These are phyloP conservation scores for Monilinia fructicola DNA, from an alignment of 2,329 filamentous ascomycete species.

Conservation along the genomic window DNA sequence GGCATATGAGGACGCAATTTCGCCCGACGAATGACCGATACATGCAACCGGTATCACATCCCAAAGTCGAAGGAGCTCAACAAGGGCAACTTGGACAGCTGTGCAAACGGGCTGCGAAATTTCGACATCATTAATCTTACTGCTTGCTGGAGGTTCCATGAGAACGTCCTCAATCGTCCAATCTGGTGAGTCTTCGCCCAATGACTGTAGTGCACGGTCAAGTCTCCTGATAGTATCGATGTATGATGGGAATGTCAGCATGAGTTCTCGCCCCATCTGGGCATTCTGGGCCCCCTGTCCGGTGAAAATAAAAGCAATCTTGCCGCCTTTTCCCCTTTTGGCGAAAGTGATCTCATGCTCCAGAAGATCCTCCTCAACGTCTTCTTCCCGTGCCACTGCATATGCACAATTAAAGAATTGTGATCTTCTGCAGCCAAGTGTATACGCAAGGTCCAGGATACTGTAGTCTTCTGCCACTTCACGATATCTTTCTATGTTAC, in stretches of 20 bases:
- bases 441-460: conserved; percentile 13
- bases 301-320: conserved; percentile 32
- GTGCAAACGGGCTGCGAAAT: conserved; percentile 46
- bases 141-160: conserved; percentile 35
- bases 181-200: conserved; percentile 9
- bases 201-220: conserved; percentile 10
- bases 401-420: conserved; percentile 7
- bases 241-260: conserved; percentile 19
- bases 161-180: conserved; percentile 37
- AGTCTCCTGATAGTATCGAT: conserved; percentile 28
- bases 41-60: conserved; percentile 43
- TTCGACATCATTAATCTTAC: conserved; percentile 12
- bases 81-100: conserved; percentile 49
- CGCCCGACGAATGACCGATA: conserved; percentile 49
- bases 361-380: conserved; percentile 11
- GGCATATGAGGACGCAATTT: conserved; percentile 50
- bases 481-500: conserved; percentile 9
- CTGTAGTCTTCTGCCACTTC: conserved; percentile 17
- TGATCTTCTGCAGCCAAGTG: conserved; percentile 5
- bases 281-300: conserved; percentile 39
- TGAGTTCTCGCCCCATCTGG: conserved; percentile 33
- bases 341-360: conserved; percentile 15
- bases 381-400: conserved; percentile 11
- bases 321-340: conserved; percentile 15
- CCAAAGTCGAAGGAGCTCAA: conserved; percentile 46